These are phyloP conservation scores for Penicillium soppii DNA, from an alignment of 495 filamentous ascomycete species.

Conservation along the genomic window DNA sequence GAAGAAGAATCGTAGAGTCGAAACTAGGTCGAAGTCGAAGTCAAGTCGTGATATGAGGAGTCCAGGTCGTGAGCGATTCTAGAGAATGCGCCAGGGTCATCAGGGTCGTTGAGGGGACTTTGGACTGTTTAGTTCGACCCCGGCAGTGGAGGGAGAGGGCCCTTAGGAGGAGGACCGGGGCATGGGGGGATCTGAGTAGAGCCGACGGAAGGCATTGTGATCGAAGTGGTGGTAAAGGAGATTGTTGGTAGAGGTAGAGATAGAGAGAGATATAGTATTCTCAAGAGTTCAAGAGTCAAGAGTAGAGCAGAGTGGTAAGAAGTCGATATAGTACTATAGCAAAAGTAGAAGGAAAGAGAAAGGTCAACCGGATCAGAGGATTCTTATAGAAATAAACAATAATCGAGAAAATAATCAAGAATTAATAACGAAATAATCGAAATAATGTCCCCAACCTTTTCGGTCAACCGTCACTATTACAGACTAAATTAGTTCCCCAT, in stretches of 20 bases:
- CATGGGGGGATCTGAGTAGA: slow-evolving; percentile 71
- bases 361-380: slow-evolving; percentile 10
- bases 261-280: slow-evolving; percentile 6
- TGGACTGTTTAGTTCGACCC: slow-evolving; percentile 57
- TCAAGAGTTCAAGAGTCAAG: slow-evolving; percentile 9
- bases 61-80: slow-evolving; percentile 30
- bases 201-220: slow-evolving; percentile 63
- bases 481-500: slow-evolving; percentile 22
- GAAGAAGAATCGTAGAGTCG: slow-evolving; percentile 25
- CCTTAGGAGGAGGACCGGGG: slow-evolving; percentile 80
- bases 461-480: slow-evolving; percentile 13
- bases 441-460: slow-evolving; percentile 7
- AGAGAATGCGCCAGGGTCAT: slow-evolving; percentile 36
- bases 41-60: slow-evolving; percentile 36
- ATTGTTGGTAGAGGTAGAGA: background rate
- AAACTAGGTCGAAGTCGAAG: slow-evolving; percentile 27
- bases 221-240: background rate
- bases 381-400: slow-evolving; percentile 24
- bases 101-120: slow-evolving; percentile 27
- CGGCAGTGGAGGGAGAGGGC: slow-evolving; percentile 81
- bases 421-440: background rate
- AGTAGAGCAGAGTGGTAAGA: slow-evolving; percentile 8
- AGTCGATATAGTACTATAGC: background rate
- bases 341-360: slow-evolving; percentile 5
- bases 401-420: background rate